phyloP scores from a whole-genome alignment of 495 filamentous ascomycete genomes.

The Cenococcum geophilum region DNA sequence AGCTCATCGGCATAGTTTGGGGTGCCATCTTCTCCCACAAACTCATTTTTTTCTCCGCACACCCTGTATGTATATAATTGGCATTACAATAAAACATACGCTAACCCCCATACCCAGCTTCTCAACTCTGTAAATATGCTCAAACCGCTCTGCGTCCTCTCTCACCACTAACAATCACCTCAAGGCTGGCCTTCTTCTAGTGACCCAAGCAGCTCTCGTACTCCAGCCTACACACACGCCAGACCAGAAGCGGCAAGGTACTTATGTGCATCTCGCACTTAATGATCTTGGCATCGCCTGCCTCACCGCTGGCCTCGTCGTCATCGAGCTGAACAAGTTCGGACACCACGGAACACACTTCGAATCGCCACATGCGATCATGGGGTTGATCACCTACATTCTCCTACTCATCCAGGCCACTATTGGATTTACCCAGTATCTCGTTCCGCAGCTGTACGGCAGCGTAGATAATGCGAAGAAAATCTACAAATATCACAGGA shows the following conservation, averaged over 20 bases:
- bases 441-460: conserved; percentile 62
- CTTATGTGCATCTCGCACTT: conserved; percentile 59
- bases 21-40: conserved; percentile 60
- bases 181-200: conserved; percentile 57
- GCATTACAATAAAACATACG: not conserved
- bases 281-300: conserved; percentile 56
- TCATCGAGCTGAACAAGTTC: conserved; percentile 82
- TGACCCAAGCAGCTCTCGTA: conserved; percentile 73
- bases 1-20: conserved; percentile 71
- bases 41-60: conserved; percentile 70
- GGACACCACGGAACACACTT: conserved; percentile 58
- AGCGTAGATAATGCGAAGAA: conserved; percentile 71
- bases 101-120: conserved; percentile 43
- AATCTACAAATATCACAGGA: conserved; percentile 84
- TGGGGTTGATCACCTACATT: conserved; percentile 73
- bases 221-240: conserved; percentile 81
- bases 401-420: conserved; percentile 63
- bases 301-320: conserved; percentile 59
- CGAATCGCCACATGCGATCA: conserved; percentile 67
- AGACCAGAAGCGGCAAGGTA: conserved; percentile 64
- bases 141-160: not conserved
- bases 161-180: not conserved
- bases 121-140: conserved; percentile 53
- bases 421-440: conserved; percentile 76
- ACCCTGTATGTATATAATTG: conserved; percentile 55